Evolutionary conservation across 1,284 basidiomycete species (phyloP), one percentile per base, ranked within the genome.

Genomic region (Anthracocystis walkeri): DNA sequence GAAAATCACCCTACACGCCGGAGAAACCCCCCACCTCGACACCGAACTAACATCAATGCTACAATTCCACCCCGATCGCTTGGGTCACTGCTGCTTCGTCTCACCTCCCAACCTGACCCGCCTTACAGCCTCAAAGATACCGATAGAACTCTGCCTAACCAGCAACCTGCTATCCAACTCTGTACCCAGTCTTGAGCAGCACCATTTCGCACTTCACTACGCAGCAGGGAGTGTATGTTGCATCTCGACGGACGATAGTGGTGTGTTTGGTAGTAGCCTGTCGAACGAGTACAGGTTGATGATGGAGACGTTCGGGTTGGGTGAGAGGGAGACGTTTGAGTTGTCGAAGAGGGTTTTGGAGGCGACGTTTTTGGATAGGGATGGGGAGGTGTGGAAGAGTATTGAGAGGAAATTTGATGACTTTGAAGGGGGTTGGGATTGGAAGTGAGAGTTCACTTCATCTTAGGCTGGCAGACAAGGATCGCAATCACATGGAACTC

Each of bases 31-130:
- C 27, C 46, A 62, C 21, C 21, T 7, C 20, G 58, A 72, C 48
- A 33, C 45, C 4, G 77, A 79, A 41, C 59, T 70, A 55, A 5
- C 23, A 0, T 2, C 12, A 23, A 78, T 78, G 74, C 59, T 78
- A 20, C 33, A 59, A 8, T 77, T 76, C 42, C 12, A 40, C 12
- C 73, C 76, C 3, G 67, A 78, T 40, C 55, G 76, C 4, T 62
- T 75, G 23, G 76, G 76, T 7, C 76, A 78, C 53, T 65, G 66
- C 57, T 76, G 73, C 62, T 77, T 73, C 58, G 61, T 77, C 58
- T 56, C 46, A 3, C 11, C 41, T 12, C 0, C 20, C 16, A 67
- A 71, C 46, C 46, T 66, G 12, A 14, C 4, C 0, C 21, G 38
- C 7, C 52, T 79, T 2, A 27, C 40, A 25, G 33, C 27, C 12